These are phyloP conservation scores for Daldinia bambusicola DNA, from an alignment of 495 filamentous ascomycete species.

Conservation along the genomic window DNA sequence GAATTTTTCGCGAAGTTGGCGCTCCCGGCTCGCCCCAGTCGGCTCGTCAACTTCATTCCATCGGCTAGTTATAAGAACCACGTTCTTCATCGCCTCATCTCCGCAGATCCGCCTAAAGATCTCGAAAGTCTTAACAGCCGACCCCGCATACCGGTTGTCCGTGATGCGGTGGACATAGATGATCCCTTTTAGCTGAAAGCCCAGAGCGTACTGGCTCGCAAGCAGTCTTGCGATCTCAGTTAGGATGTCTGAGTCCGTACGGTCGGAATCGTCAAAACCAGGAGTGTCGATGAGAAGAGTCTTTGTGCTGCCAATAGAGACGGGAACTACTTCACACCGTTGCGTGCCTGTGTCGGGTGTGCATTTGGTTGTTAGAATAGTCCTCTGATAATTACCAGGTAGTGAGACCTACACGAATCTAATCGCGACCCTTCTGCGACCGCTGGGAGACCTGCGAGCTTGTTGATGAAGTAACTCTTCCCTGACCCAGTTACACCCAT, in stretches of 20 bases:
- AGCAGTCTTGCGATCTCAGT: constrained; percentile 51
- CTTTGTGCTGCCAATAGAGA: neutral
- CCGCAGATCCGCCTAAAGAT: constrained; percentile 60
- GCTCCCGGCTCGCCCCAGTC: constrained; percentile 35
- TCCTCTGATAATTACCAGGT: neutral
- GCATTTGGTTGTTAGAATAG: neutral
- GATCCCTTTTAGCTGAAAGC: constrained; percentile 47
- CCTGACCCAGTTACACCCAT: constrained; percentile 26
- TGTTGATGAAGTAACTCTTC: constrained; percentile 17
- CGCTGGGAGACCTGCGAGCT: neutral
- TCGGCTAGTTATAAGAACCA: constrained; percentile 56
- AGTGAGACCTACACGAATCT: neutral
- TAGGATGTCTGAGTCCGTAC: constrained; percentile 55
- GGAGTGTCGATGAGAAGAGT: constrained; percentile 61
- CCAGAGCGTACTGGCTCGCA: constrained; percentile 40
- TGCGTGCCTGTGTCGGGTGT: neutral
- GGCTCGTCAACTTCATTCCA: constrained; percentile 48
- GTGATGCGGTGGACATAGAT: constrained; percentile 60
- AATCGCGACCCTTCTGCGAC: constrained; percentile 4
- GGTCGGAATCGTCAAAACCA: constrained; percentile 62
- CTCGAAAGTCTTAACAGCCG: constrained; percentile 48
- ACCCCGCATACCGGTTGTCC: constrained; percentile 50
- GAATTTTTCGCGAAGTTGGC: constrained; percentile 41
- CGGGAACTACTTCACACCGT: neutral
- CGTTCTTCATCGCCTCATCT: constrained; percentile 48